Evolutionary conservation across 306 rosid genomes (phyloP), one percentile per base, ranked within the genome.

Genomic region (Cercis canadensis): DNA sequence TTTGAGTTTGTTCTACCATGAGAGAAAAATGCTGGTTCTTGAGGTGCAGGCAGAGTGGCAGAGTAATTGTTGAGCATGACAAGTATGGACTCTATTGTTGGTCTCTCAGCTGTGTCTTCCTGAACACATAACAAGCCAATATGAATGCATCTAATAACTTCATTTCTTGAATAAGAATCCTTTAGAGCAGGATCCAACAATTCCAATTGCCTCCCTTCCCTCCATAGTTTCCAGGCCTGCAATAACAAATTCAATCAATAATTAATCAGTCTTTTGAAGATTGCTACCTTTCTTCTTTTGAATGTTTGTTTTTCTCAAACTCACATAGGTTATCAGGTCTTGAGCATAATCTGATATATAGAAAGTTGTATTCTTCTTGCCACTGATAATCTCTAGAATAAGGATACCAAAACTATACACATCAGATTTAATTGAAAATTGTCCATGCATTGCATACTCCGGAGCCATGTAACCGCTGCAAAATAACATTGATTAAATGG

Each of bases 151-250:
- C 57, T 73, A 0, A 24, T n/a, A n/a, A 63, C 64, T 73, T 73
- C 78, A 43, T 53, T 4, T 11, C 63, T 39, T 24, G 64, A n/a
- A 45, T n/a, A 62, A 37, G 45, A 53, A 52, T 73, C 64, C 15
- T 7, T 17, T 15, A 62, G 36, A 15, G 8, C 14, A 1, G 65
- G 71, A 73, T 73, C 71, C 46, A 62, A 24, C 10, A 63, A 15
- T 40, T 63, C 57, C 62, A 73, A 5, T 0, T 53, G 24, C 11
- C 44, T 44, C 17, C 49, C 64, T 1, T 63, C 18, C 2, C 8
- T 49, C 78, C 78, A 73, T 2, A 12, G 70, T 12, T 52, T 51
- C 78, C 78, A 73, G 0, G 78, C 71, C 78, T 55, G 44, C 39
- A 54, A 53, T 4, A 29, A 8, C n/a, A n/a, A 7, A 10, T 3